A percentile compares a stretch with the other conserved stretches of the same genome.
These are phyloP conservation scores for Penicillium freii DNA, from an alignment of 2,329 filamentous ascomycete genomes.

Conservation along the genomic window DNA sequence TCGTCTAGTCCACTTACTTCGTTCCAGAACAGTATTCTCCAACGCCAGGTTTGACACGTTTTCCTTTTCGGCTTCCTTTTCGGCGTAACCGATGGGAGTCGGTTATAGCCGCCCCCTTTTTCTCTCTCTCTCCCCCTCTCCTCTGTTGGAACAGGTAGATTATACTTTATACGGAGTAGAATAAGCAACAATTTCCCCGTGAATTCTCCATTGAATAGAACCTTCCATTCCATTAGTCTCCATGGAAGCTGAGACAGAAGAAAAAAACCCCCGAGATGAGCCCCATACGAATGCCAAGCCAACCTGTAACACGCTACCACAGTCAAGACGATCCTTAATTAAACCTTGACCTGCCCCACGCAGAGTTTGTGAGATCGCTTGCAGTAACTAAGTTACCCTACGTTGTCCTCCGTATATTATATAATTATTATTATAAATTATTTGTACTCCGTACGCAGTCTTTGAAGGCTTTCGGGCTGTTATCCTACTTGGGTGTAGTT, in stretches of 20 bases:
- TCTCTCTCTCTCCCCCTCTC: not conserved
- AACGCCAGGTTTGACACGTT: constrained; percentile 13
- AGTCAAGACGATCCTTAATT: constrained; percentile 39
- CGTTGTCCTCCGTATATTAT: not conserved
- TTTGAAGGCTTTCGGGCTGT: constrained; percentile 14
- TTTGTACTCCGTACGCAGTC: not conserved
- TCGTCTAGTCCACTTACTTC: constrained; percentile 2
- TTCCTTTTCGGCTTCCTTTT: not conserved
- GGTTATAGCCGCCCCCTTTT: constrained; percentile 9
- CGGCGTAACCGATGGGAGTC: not conserved
- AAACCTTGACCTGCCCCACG: constrained; percentile 35
- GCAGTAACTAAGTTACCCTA: not conserved
- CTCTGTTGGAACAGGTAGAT: not conserved
- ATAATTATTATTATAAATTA: not conserved
- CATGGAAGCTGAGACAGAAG: constrained; percentile 8
- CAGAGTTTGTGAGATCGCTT: constrained; percentile 16
- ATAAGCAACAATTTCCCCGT: constrained; percentile 5
- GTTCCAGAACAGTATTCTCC: not conserved
- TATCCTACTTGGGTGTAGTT: constrained; percentile 18
- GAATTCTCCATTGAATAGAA: constrained; percentile 4
- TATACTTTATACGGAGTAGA: not conserved
- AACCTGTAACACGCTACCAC: constrained; percentile 32
- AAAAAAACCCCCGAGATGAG: constrained; percentile 20
- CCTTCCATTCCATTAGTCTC: not conserved
- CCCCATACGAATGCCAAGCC: constrained; percentile 26